phyloP scores from a whole-genome alignment of 1,139 yeast species.

The Wickerhamomyces sp. region DNA sequence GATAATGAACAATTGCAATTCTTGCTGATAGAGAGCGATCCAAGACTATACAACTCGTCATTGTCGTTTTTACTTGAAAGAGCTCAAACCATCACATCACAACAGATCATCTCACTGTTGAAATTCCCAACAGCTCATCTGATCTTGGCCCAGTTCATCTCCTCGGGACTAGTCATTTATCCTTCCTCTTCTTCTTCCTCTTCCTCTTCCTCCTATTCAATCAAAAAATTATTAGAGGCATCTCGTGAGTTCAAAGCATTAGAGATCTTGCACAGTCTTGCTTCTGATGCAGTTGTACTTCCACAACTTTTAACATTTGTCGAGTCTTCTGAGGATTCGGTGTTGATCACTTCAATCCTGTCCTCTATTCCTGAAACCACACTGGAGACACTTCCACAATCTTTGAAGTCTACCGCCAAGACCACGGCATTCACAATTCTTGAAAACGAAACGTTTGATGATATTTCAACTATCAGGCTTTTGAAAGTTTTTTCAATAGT shows the following conservation, averaged over 20 bases:
- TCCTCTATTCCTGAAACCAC: conserved; percentile 9
- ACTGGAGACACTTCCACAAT: conserved; percentile 1
- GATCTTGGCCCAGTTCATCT: too few species aligned
- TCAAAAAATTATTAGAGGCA: conserved; percentile 8
- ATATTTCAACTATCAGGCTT: conserved; percentile 14
- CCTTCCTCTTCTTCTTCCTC: too few species aligned
- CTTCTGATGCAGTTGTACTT: conserved; percentile 1
- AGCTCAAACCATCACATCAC: conserved; percentile 10
- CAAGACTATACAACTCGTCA: too few species aligned
- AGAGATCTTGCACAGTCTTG: conserved; percentile 7
- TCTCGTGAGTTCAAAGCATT: conserved; percentile 3
- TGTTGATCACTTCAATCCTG: conserved; percentile 15
- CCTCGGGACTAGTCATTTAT: too few species aligned
- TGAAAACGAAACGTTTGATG: too few species aligned
- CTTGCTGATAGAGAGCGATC: too few species aligned
- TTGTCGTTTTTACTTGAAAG: conserved; percentile 11
- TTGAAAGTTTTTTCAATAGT: conserved; percentile 10
- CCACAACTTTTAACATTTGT: conserved; percentile 10
- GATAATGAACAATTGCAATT: conserved; percentile 11
- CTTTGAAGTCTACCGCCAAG: too few species aligned
- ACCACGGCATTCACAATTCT: too few species aligned
- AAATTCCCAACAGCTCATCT: too few species aligned
- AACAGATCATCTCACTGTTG: too few species aligned
- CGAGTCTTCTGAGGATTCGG: conserved; percentile 2
- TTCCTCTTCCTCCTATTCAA: too few species aligned